Conservation (phyloP, 2,329 filamentous ascomycete species). For the Penicillium sp. region DNA sequence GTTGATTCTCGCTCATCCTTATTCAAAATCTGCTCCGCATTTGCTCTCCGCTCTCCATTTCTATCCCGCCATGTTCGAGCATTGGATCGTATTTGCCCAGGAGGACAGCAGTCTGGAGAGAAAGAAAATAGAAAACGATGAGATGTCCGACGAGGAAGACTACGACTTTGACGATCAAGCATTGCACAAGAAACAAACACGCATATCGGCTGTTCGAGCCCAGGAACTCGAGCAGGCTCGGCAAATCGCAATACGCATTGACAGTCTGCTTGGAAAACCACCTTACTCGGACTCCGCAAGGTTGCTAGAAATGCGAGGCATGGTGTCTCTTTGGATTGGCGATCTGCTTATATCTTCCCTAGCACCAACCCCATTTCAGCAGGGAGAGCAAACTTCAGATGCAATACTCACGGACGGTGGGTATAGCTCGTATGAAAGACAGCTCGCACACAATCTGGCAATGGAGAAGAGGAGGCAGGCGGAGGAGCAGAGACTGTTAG, state of each 20-base stretch:
- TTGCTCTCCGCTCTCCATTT: slow-evolving; percentile 70
- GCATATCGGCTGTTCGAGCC: slow-evolving; percentile 41
- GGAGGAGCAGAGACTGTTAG: slow-evolving; percentile 32
- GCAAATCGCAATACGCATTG: slow-evolving; percentile 68
- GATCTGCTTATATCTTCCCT: slow-evolving; percentile 57
- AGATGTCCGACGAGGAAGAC: slow-evolving; percentile 20
- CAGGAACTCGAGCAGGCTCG: slow-evolving; percentile 61
- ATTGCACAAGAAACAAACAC: slow-evolving; percentile 35
- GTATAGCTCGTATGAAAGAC: slow-evolving; percentile 27
- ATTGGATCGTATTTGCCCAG: slow-evolving; percentile 76
- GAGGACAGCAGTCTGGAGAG: slow-evolving; percentile 56
- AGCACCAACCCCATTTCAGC: slow-evolving; percentile 17
- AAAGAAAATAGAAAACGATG: slow-evolving; percentile 38
- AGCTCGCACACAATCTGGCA: slow-evolving; percentile 34
- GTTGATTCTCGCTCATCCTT: slow-evolving; percentile 74
- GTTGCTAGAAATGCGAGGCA: slow-evolving; percentile 69
- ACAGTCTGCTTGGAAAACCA: slow-evolving; percentile 66
- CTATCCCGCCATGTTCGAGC: slow-evolving; percentile 75
- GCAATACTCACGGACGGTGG: slow-evolving; percentile 2
- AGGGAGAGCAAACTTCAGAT: slow-evolving; percentile 16
- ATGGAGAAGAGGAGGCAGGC: slow-evolving; percentile 36
- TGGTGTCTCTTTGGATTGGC: slow-evolving; percentile 72
- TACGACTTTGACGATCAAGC: slow-evolving; percentile 20
- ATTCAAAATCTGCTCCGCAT: slow-evolving; percentile 61
- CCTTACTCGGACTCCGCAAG: slow-evolving; percentile 69